These are phyloP conservation scores for Boletales sp. DNA, from an alignment of 768 basidiomycete genomes.

Conservation along the genomic window DNA sequence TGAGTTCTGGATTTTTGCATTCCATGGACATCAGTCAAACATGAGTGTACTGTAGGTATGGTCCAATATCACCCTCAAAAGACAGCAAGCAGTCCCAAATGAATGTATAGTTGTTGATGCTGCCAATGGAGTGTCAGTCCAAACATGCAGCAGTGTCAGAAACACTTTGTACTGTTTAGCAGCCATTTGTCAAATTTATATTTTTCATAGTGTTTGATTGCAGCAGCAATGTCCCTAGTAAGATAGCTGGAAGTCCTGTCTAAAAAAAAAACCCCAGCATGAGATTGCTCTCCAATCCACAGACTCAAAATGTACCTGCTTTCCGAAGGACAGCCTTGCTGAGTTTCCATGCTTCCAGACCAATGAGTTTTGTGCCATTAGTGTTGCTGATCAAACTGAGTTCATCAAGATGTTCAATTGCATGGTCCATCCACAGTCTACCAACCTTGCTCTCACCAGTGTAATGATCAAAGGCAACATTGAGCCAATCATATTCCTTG, in stretches of 20 bases:
- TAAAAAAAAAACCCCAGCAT: conserved; percentile 27
- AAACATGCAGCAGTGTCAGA: not conserved
- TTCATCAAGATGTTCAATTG: conserved; percentile 62
- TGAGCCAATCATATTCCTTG: conserved; percentile 83
- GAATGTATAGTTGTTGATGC: conserved; percentile 95
- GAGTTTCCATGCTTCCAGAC: conserved; percentile 87
- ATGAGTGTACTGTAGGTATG: conserved; percentile 96
- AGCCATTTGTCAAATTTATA: conserved; percentile 91
- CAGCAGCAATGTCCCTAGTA: conserved; percentile 93
- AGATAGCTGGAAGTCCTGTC: conserved; percentile 94
- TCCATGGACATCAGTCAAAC: conserved; percentile 88
- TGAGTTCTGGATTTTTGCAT: conserved; percentile 86
- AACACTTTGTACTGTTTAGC: conserved; percentile 81
- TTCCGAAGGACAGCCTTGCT: conserved; percentile 90
- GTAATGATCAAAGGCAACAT: conserved; percentile 90
- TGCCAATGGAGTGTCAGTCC: conserved; percentile 26
- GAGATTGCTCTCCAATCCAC: not conserved
- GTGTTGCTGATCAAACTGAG: conserved; percentile 72
- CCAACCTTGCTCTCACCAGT: conserved; percentile 85
- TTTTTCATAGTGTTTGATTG: conserved; percentile 87
- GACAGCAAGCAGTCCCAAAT: conserved; percentile 93
- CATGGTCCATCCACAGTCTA: conserved; percentile 68
- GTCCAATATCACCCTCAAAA: conserved; percentile 94
- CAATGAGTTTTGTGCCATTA: conserved; percentile 82
- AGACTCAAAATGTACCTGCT: conserved; percentile 47